Base-by-base conservation (phyloP, 495 filamentous ascomycete species). In the Penicillium soppii region DNA sequence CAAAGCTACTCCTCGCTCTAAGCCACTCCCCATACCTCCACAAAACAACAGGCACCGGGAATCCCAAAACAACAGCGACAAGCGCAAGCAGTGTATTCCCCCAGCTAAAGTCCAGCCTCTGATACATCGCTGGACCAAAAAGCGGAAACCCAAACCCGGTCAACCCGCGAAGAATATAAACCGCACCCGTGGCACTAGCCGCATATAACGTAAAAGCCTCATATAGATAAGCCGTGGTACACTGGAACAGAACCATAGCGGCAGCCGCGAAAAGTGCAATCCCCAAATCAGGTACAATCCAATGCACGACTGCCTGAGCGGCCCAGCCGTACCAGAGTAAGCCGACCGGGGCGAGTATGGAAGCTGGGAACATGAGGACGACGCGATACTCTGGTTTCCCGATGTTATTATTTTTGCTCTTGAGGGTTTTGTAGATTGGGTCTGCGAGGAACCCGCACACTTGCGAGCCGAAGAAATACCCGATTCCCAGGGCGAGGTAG, bases 101-200 rank as follows among this genome's bases (percentile, higher is more conserved):
- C 77, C 76, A 82, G 15, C 77, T 76, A 61, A 73, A 80, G 36
- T 67, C 65, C 37, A 80, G 50, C 3, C 49, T 47, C 27, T 61
- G 47, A 43, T 76, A 87, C 72, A 86, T 61, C 8, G 56, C 57
- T 4, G 81, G 83, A 5, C 81, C 78, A 57, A 88, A 88, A 4
- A 88, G 63, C 10, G 86, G 85, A 52, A 90, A 88, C 2, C 71
- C 77, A 62, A 86, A 86, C 5, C 84, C 86, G 0, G 80, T 78
- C 17, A 87, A 39, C 38, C 67, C 78, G 19, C 86, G 71, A 43
- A 89, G 61, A 13, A 89, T 76, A 8, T 80, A 79, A 1, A 74
- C 75, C 1, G 88, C 84, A 7, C 69, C 82, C 15, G 84, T 67
- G 0, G 84, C 88, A 26, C 72, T 79, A n/a, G 86, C 86, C 3